These are phyloP conservation scores for Malbranchea zuffiana DNA, from an alignment of 2,329 filamentous ascomycete genomes.

Conservation along the genomic window DNA sequence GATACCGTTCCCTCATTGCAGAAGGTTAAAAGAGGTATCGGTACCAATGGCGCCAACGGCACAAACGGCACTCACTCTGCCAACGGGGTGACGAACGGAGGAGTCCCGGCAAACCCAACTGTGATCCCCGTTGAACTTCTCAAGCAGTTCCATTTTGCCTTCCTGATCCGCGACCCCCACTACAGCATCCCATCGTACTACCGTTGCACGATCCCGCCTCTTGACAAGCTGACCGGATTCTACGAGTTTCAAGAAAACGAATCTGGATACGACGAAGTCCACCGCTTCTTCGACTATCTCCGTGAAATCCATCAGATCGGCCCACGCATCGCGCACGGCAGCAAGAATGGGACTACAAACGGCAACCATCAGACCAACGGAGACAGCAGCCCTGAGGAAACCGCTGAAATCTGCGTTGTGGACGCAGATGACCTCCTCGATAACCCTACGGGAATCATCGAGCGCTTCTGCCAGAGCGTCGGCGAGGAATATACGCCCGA, in stretches of 20 bases:
- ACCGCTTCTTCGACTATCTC: conserved; percentile 77
- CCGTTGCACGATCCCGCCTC: conserved; percentile 82
- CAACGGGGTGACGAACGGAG: conserved; percentile 40
- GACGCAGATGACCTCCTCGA: conserved; percentile 93
- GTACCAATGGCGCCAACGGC: conserved; percentile 33
- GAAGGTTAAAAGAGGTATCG: conserved; percentile 48
- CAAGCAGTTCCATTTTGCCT: conserved; percentile 80
- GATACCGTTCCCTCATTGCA: conserved; percentile 67
- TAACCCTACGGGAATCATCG: conserved; percentile 62
- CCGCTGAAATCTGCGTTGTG: conserved; percentile 62
- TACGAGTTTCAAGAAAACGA: conserved; percentile 76
- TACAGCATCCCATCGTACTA: conserved; percentile 86
- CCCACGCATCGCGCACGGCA: conserved; percentile 45
- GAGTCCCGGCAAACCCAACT: conserved; percentile 68
- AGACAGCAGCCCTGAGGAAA: conserved; percentile 5
- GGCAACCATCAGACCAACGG: conserved; percentile 25
- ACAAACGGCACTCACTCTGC: conserved; percentile 40
- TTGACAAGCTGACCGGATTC: conserved; percentile 74
- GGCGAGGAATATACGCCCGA: conserved; percentile 62
- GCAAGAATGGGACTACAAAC: conserved; percentile 20
- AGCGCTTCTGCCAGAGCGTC: conserved; percentile 70
- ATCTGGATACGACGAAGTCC: conserved; percentile 82
- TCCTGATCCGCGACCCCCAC: conserved; percentile 92
- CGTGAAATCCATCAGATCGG: conserved; percentile 58
- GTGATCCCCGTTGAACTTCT: conserved; percentile 66